Base-by-base conservation (phyloP, 2,329 filamentous ascomycete species). In the Ceratocystis harringtonii region DNA sequence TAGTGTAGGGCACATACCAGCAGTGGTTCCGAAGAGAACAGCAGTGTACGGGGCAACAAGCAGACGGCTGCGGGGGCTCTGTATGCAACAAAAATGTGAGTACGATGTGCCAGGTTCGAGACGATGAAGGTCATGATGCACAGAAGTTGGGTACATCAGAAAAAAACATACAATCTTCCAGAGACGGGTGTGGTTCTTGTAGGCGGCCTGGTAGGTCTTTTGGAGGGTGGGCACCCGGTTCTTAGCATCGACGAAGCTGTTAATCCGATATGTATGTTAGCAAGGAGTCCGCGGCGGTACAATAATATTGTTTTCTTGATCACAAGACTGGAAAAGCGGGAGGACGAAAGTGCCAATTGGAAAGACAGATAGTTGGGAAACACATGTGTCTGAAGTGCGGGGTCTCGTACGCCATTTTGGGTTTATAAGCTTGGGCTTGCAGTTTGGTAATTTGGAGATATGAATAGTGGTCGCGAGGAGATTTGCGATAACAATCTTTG, bases 211-310 rank as follows among this genome's bases (percentile, higher is more conserved):
- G 80, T 89, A 90, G 71, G 83, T 77, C 73, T 83, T 81, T 81
- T 92, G 89, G 78, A 87, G 81, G 74, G 87, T 72, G 66, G 87
- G 87, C 72, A 92, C 88, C 73, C 81, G 83, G 83, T 92, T 92
- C 75, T 83, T 81, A 76, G 86, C 85, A 82, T 89, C 79, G 78
- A 90, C 70, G 74, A 86, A 72, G 73, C 82, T 83, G 71, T 66
- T 62, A 65, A 68, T 68, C 69, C 12, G 62, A 30, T 41, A 30
- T 73, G 70, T 70, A 70, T 48, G 52, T 62, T 48, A 62, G 45
- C 15, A 2, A 32, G 32, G 25, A 36, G 43, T 30, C 17, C 28
- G 32, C n/a, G 8, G 7, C n/a, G 28, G 7, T 8, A 8, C 30
- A 19, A 36, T 8, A 30, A 5, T 17, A 19, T 2, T 32, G 30